Evolutionary conservation across 176 grass and related monocot genomes (phyloP).

Genomic region (Cymbopogon citratus): DNA sequence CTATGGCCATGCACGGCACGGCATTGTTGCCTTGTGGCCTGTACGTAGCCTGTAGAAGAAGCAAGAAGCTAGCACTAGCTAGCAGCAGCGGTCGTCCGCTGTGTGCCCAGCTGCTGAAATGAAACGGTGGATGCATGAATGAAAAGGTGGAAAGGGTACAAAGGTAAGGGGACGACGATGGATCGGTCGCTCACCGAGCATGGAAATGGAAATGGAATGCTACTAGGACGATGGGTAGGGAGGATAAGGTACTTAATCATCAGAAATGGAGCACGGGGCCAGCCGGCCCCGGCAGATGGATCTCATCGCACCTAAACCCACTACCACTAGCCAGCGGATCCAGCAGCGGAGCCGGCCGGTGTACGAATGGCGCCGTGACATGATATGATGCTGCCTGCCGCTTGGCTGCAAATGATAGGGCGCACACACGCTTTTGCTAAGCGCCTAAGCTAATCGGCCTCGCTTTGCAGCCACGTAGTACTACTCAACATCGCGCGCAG

Average conservation of each 20-base stretch:
- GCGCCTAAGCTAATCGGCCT: background rate
- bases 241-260: background rate
- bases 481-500: background rate
- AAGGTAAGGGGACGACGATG: background rate
- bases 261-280: background rate
- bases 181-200: background rate
- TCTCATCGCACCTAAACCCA: conserved; percentile 19
- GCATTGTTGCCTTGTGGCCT: no score
- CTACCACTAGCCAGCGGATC: background rate
- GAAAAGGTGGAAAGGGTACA: background rate
- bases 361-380: background rate
- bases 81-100: background rate
- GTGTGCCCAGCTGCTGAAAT: no score
- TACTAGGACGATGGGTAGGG: background rate
- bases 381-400: background rate
- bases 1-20: background rate
- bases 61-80: background rate
- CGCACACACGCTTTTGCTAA: background rate
- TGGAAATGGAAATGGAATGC: background rate
- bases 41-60: background rate
- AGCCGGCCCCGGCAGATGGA: background rate
- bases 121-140: no score
- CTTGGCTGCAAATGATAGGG: background rate
- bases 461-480: background rate
- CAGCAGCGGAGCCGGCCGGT: background rate